Base-by-base conservation (phyloP, 2,329 filamentous ascomycete genomes). In the Fusarium acutatum region DNA sequence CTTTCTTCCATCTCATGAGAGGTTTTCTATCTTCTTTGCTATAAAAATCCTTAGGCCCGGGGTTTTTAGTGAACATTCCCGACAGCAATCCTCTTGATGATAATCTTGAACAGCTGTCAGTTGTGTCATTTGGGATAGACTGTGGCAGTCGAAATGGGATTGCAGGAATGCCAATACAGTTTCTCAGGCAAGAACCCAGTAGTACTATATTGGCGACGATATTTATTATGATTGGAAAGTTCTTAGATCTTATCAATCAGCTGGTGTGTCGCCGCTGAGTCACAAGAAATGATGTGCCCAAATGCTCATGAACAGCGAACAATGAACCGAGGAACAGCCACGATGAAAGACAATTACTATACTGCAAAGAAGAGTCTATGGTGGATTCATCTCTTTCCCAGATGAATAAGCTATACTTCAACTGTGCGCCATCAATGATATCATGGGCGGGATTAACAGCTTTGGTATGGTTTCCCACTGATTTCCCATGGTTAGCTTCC, bases 41-140 rank as follows among this genome's bases (percentile, higher is more conserved):
- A 13, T 28, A 6, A 26, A 24, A 7, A 8, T 44, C 0, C 5
- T 26, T 12, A 20, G 5, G 17, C 26, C 9, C 0, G 12, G 44
- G 15, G 26, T 28, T 12, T 8, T 0, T 5, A 15, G 5, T n/a
- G 14, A 20, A 4, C 6, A 6, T 30, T 47, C 20, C 44, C 6
- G 0, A 3, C 4, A 6, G 44, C 6, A 3, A 47, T 30, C 18
- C 10, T 12, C 20, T 22, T 30, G 0, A 3, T 18, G 6, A 2
- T 22, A 22, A 8, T n/a, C 20, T 12, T 22, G 20, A 47, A 17
- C 10, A 9, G 10, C 9, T 3, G 20, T n/a, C 4, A 22, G 4
- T 28, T 15, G 10, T 30, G 20, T 17, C 20, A 7, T 22, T 30
- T 11, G 9, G 9, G 10, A 8, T 24, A 18, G n/a, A 24, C 13